Base-by-base conservation (phyloP, 768 basidiomycete genomes). In the Holtermanniella nyarrowii region DNA sequence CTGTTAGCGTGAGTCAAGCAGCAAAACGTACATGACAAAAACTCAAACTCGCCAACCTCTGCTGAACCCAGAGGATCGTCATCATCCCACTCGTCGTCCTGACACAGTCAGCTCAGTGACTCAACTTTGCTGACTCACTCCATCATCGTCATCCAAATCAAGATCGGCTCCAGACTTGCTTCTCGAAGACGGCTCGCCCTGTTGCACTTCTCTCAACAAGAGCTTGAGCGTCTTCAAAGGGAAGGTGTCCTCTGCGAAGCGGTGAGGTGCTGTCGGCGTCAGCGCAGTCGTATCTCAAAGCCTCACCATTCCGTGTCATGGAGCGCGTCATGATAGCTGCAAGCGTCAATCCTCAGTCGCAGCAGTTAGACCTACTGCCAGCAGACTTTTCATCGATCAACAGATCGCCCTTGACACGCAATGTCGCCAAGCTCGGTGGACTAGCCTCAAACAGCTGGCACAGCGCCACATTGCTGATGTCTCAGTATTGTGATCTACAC, bases 301-400 rank as follows among this genome's bases (percentile, higher is more conserved):
- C 72, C 84, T 70, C 73, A 95, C 91, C 84, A 58, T 76, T 78
- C 74, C 82, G 86, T 46, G 95, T 87, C 62, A 81, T 78, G 26
- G 93, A 93, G 55, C 95, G 81, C 44, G 95, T 97, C 86, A 96
- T 88, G 71, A 97, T 96, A 62, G 88, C 89, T 93, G 67, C 55
- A 44, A 44, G 42, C 42, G 43, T 44, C 40, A 48, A 49, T 54
- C 56, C n/a, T 56, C 23, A 46, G 27, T 42, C 40, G 37, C 42
- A 42, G 31, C 16, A 44, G 11, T 20, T 20, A 7, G 1, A 72
- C 85, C 76, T 70, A 90, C 88, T 84, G 71, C 91, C 78, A 59
- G 80, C 79, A 24, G 85, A 88, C 59, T 82, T 82, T 1, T 82
- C 80, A 52, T 80, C 83, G 49, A 97, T 77, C 43, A 97, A 82